Evolutionary conservation across 139 green algal species (phyloP).

Genomic region (Volvox reticuliferus): DNA sequence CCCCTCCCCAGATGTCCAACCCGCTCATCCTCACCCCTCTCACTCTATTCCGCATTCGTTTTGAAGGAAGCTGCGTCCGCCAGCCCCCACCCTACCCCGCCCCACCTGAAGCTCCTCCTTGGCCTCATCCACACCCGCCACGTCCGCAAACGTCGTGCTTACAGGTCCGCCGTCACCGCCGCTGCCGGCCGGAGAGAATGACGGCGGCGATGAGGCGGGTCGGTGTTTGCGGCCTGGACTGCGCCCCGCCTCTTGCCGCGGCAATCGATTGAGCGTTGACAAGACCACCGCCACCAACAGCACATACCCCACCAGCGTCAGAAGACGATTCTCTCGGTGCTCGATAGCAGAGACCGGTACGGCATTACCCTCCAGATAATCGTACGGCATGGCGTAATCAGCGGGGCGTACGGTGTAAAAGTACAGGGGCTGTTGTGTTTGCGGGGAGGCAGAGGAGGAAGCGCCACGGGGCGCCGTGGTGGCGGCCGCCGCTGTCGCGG

Average conservation of each 20-base stretch:
- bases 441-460: background rate
- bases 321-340: slow-evolving; percentile 18
- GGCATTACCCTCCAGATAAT: slow-evolving; percentile 1
- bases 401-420: slow-evolving; percentile 83
- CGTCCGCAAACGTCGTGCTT: slow-evolving; percentile 84
- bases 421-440: slow-evolving; percentile 30
- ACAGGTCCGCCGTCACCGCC: slow-evolving; percentile 20
- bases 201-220: slow-evolving; percentile 1
- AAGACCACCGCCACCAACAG: slow-evolving; percentile 76
- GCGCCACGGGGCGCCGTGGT: background rate
- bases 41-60: background rate
- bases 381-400: slow-evolving; percentile 69
- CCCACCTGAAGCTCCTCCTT: slow-evolving; percentile 87
- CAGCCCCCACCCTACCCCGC: background rate
- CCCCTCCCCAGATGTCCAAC: background rate
- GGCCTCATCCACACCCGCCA: slow-evolving; percentile 90
- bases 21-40: background rate
- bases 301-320: slow-evolving; percentile 71
- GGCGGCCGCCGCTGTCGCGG: background rate
- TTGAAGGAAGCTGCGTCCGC: background rate
- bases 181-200: slow-evolving; percentile 53
- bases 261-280: slow-evolving; percentile 76
- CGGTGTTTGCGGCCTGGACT: background rate
- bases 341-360: slow-evolving; percentile 23
- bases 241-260: slow-evolving; percentile 56